Percentiles rank a stretch among this genome's conserved stretches.
These are phyloP conservation scores for Epicoccum sorghinum DNA, from an alignment of 2,329 filamentous ascomycete genomes.

Conservation along the genomic window DNA sequence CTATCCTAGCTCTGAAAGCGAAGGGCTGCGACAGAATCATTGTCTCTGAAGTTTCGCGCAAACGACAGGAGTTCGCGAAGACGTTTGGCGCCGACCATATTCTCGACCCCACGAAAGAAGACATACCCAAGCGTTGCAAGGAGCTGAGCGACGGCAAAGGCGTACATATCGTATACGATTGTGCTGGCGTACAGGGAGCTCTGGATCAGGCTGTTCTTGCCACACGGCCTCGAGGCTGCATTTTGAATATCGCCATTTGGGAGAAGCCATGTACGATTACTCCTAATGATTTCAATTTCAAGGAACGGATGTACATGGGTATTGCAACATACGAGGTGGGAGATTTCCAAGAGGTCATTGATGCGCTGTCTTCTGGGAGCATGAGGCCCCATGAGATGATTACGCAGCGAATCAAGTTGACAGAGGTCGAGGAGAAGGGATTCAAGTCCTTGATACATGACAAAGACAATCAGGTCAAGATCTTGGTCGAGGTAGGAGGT, in stretches of 20 bases:
- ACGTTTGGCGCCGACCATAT: slow-evolving; percentile 59
- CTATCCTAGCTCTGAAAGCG: slow-evolving; percentile 40
- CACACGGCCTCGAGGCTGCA: slow-evolving; percentile 56
- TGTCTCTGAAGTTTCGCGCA: slow-evolving; percentile 57
- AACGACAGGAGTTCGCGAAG: slow-evolving; percentile 57
- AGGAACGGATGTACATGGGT: slow-evolving; percentile 59
- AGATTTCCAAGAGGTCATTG: slow-evolving; percentile 55
- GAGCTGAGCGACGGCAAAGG: slow-evolving; percentile 54
- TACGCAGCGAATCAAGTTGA: slow-evolving; percentile 54
- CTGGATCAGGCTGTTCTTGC: slow-evolving; percentile 58
- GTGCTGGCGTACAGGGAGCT: slow-evolving; percentile 59
- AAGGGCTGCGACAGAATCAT: slow-evolving; percentile 53
- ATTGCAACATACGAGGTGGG: slow-evolving; percentile 59
- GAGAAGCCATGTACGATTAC: slow-evolving; percentile 58
- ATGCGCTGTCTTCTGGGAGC: slow-evolving; percentile 54
- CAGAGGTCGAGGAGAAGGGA: slow-evolving; percentile 55
- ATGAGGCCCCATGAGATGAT: slow-evolving; percentile 56
- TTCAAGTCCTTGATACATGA: slow-evolving; percentile 56
- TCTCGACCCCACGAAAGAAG: slow-evolving; percentile 58
- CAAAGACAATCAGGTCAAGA: slow-evolving; percentile 58
- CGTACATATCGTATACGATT: slow-evolving; percentile 59
- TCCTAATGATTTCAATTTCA: slow-evolving; percentile 60
- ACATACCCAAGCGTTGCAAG: slow-evolving; percentile 53
- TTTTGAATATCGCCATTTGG: slow-evolving; percentile 64
- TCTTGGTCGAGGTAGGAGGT: slow-evolving; percentile 51